These are phyloP conservation scores for Athelia psychrophila DNA, from an alignment of 1,284 basidiomycete species.

Conservation along the genomic window DNA sequence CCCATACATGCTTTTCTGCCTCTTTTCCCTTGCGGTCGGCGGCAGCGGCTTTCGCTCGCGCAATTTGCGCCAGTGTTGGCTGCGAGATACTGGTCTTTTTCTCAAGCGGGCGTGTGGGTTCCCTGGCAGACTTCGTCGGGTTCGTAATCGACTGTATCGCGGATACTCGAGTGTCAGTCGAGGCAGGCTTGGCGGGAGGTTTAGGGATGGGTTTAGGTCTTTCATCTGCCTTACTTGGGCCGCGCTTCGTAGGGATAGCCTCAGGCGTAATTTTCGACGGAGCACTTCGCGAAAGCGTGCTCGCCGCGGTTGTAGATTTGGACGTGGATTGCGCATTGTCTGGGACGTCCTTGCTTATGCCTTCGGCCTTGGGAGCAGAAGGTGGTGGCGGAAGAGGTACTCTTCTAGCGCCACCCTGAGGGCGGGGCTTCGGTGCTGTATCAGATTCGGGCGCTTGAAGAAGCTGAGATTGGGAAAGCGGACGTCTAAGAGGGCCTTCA, in stretches of 20 bases:
- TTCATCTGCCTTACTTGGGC: conserved; percentile 4
- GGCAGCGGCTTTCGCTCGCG: conserved; percentile 11
- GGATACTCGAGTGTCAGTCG: not conserved
- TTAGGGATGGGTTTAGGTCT: not conserved
- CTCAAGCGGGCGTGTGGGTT: too few relatives aligned
- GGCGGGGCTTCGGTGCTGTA: conserved; percentile 1
- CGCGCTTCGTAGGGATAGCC: conserved; percentile 6
- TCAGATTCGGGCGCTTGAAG: conserved; percentile 4
- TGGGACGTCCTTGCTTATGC: not conserved
- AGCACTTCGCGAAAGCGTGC: not conserved
- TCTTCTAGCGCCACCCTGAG: conserved; percentile 29
- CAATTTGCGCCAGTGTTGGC: conserved; percentile 19
- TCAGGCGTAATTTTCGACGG: not conserved
- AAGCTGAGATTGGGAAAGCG: not conserved
- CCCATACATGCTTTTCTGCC: conserved; percentile 5
- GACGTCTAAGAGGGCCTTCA: not conserved
- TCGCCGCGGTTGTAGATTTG: not conserved
- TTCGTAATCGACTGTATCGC: conserved; percentile 1
- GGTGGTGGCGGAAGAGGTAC: conserved; percentile 26
- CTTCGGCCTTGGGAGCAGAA: not conserved
- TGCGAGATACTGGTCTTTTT: conserved; percentile 10
- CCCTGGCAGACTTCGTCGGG: too few relatives aligned
- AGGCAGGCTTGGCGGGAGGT: not conserved
- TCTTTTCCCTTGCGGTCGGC: conserved; percentile 4
- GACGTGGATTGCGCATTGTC: not conserved